Evolutionary conservation across 176 grass and related monocot genomes (phyloP).

Genomic region (Rhynchospora tenuis): DNA sequence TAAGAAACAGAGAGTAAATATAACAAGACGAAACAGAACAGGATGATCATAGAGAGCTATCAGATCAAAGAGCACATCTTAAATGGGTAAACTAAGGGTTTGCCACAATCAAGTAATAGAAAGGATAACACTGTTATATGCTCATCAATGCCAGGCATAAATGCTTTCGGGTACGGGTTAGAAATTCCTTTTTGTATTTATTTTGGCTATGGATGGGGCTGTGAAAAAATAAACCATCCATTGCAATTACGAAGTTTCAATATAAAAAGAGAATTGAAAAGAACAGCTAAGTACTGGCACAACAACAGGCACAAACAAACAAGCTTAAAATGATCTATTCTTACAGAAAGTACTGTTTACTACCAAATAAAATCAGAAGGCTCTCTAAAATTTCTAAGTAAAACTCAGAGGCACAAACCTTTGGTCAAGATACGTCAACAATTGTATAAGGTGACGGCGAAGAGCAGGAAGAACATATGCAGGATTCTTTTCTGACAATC

Average conservation of each 20-base stretch:
- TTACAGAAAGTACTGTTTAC: background rate
- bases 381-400: constrained; percentile 1
- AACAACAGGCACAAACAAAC: background rate
- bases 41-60: background rate
- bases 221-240: background rate
- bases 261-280: background rate
- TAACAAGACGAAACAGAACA: background rate
- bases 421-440: constrained; percentile 93
- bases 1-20: constrained; percentile 24
- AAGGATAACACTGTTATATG: background rate
- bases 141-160: background rate
- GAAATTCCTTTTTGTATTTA: background rate
- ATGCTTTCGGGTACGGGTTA: background rate
- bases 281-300: background rate
- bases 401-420: constrained; percentile 45
- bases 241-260: background rate
- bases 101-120: background rate
- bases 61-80: background rate
- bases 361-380: background rate
- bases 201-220: background rate
- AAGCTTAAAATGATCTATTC: background rate
- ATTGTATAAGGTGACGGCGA: constrained; percentile 92
- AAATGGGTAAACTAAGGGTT: background rate
- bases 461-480: constrained; percentile 96
- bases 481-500: constrained; percentile 98